Evolutionary conservation across 2,329 filamentous ascomycete genomes (phyloP), one percentile per base, ranked within the genome.

Genomic region (Phialocephala sp.): DNA sequence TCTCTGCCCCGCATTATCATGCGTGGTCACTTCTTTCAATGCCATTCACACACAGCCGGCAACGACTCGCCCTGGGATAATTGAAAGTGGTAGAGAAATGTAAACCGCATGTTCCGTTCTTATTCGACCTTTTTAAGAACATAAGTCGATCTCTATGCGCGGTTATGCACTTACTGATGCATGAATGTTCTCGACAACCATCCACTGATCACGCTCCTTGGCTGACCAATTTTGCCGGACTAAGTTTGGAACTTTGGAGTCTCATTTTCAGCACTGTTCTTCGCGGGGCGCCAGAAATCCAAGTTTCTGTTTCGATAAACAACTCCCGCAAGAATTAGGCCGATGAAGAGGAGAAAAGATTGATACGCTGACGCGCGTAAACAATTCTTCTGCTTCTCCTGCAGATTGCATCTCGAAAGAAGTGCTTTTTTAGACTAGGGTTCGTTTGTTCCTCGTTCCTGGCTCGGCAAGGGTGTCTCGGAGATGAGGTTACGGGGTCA

Each of bases 41-140:
- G 65, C 56, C 64, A 60, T 63, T 57, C 27, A 59, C 18, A 63
- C 32, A 47, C 47, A 47, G 12, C 39, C 50, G 35, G 52, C 36
- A 32, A 6, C 27, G 27, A 32, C 3, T 37, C 15, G 35, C 36
- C 50, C 41, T 54, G 43, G 27, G 36, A 43, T 32, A 27, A 32
- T 20, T 54, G 36, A 56, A 37, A 22, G 37, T 64, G 55, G 52
- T 62, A 64, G 37, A 50, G 43, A 62, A 59, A 64, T 39, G 41
- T 18, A 64, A 55, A 60, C 50, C 54, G 32, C 60, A 61, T 63
- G 65, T 64, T 66, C 65, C 61, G 58, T 66, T 66, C 57, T 58
- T 43, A 52, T 32, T 27, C 35, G n/a, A 20, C 41, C 52, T 61
- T 55, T 61, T 66, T 66, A 39, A 52, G 54, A 64, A 52, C 47